Percentiles rank a stretch among this genome's conserved stretches.
These are phyloP conservation scores for Knufia fluminis DNA, from an alignment of 2,329 filamentous ascomycete species.

Conservation along the genomic window DNA sequence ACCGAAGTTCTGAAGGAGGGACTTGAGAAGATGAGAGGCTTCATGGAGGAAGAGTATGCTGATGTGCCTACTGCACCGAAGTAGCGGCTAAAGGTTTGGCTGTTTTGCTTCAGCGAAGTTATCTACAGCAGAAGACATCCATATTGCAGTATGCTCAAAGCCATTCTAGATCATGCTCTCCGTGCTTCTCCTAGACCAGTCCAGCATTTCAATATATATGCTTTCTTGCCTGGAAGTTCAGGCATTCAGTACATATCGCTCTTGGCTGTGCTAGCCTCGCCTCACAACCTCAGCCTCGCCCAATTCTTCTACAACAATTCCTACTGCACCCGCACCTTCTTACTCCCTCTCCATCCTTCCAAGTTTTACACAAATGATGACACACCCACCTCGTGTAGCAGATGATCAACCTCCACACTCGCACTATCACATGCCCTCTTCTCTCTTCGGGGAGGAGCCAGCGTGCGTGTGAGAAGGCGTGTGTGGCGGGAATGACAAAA, in stretches of 20 bases:
- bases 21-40: slow-evolving; percentile 12
- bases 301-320: too few relatives aligned
- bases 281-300: too few relatives aligned
- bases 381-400: slow-evolving; percentile 3
- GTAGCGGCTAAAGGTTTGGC: neutral
- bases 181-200: too few relatives aligned
- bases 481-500: neutral
- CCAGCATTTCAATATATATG: too few relatives aligned
- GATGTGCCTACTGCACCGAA: slow-evolving; percentile 33
- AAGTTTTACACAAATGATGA: slow-evolving; percentile 6
- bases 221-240: too few relatives aligned
- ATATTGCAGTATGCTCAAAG: too few relatives aligned
- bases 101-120: too few relatives aligned
- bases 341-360: slow-evolving; percentile 3
- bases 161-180: too few relatives aligned
- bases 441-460: neutral
- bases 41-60: slow-evolving; percentile 12
- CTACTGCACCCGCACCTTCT: neutral
- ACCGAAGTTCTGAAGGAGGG: slow-evolving; percentile 11
- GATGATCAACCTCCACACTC: slow-evolving; percentile 1
- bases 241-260: too few relatives aligned
- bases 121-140: too few relatives aligned
- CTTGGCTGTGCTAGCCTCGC: too few relatives aligned
- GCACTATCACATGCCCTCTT: neutral
- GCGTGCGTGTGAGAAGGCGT: neutral